Evolutionary conservation across 164 flowering plant genomes (phyloP).

Genomic region (Chimonanthus praecox): DNA sequence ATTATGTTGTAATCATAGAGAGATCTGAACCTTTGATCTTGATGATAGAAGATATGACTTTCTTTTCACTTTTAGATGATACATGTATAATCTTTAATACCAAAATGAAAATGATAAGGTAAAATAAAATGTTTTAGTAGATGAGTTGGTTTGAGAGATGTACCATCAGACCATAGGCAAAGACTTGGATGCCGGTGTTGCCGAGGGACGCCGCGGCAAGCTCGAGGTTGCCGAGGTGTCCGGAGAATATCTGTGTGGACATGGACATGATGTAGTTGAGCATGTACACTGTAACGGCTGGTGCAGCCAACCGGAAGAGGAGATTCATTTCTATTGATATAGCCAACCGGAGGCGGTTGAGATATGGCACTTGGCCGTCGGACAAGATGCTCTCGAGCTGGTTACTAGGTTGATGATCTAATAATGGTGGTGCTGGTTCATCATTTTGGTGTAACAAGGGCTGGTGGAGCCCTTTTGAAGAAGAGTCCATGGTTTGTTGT

Average conservation of each 20-base stretch:
- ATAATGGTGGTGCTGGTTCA: no score
- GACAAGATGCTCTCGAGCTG: constrained; percentile 25
- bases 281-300: constrained; percentile 40
- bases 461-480: not conserved
- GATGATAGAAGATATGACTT: no score
- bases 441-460: not conserved
- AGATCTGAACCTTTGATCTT: no score
- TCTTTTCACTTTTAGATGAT: no score
- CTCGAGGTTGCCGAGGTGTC: constrained; percentile 48
- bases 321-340: constrained; percentile 26
- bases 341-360: constrained; percentile 23
- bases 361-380: constrained; percentile 8
- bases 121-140: no score
- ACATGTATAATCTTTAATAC: no score
- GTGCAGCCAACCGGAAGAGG: constrained; percentile 30
- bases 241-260: constrained; percentile 44
- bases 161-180: constrained; percentile 39
- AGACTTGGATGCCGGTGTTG: constrained; percentile 41
- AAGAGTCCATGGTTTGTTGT: not conserved
- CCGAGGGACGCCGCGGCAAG: constrained; percentile 50
- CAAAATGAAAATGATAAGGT: no score
- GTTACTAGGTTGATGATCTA: not conserved
- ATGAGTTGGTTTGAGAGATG: no score
- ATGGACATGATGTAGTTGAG: constrained; percentile 39
- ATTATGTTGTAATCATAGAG: no score